These are phyloP conservation scores for Boletus subluridellus DNA, from an alignment of 1,284 basidiomycete species.

Conservation along the genomic window DNA sequence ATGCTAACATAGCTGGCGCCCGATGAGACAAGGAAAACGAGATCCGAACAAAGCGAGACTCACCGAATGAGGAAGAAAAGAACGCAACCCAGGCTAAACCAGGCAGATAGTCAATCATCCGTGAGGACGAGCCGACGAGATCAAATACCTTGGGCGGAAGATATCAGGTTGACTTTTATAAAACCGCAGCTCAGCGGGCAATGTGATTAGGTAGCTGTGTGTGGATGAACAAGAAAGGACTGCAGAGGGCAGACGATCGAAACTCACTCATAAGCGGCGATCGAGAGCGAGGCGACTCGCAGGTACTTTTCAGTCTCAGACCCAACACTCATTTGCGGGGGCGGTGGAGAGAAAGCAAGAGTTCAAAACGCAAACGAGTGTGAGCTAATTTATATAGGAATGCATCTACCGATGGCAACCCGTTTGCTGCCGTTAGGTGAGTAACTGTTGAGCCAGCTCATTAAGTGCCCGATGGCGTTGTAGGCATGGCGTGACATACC, in stretches of 20 bases:
- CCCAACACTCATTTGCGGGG: constrained; percentile 19
- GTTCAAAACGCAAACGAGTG: neutral
- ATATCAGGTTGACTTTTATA: constrained; percentile 37
- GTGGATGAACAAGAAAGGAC: neutral
- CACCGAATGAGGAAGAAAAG: constrained; percentile 42
- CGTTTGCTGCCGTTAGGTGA: constrained; percentile 18
- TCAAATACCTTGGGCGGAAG: constrained; percentile 27
- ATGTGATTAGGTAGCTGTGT: constrained; percentile 39
- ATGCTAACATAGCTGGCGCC: constrained; percentile 39
- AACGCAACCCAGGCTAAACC: constrained; percentile 30
- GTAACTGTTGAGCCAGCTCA: neutral
- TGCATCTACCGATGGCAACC: constrained; percentile 1
- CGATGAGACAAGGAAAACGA: constrained; percentile 8
- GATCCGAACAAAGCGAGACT: neutral
- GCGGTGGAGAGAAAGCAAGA: neutral
- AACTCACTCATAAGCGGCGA: constrained; percentile 34
- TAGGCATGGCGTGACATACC: neutral
- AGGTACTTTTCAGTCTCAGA: constrained; percentile 30
- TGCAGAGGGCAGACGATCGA: too few relatives aligned
- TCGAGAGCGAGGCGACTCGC: constrained; percentile 31
- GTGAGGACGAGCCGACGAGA: neutral
- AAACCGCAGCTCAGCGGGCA: constrained; percentile 42
- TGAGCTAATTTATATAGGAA: constrained; percentile 18
- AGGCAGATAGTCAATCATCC: neutral
- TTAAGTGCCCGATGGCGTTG: neutral